Base-by-base conservation (phyloP, 1,284 basidiomycete species). In the Cutaneotrichosporon cyanovorans region DNA sequence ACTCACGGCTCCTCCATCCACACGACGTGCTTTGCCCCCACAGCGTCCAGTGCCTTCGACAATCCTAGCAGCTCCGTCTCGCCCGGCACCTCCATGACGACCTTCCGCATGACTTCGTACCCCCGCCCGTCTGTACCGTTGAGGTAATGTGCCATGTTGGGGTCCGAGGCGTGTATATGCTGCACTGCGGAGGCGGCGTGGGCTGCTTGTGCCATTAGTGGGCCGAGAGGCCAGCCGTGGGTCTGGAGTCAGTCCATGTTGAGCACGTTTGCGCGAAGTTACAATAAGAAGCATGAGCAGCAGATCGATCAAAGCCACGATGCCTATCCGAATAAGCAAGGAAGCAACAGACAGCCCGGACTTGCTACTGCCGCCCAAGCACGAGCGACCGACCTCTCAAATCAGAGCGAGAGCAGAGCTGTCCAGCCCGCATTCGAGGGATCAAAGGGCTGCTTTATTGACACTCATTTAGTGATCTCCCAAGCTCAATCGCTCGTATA, bases 1-100 rank as follows among this genome's bases (percentile, higher is more conserved):
- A 63, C 66, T 57, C 36, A 71, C 66, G 75, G 75, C 56, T 75
- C 69, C 56, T 77, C 75, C 21, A 74, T 63, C 75, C 75, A 77
- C 35, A 76, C 48, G 42, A 72, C 67, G 53, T 76, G 71, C 6
- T 56, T 55, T 19, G 71, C 57, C 5, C 51, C 57, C 5, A 62
- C 57, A 0, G 42, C 49, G 5, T 58, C 58, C 7, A 75, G 59
- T 42, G 60, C 60, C 1, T 38, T 41, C 9, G 62, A 60, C 3
- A 76, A 55, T 3, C 51, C 55, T 1, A 25, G 23, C 7, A 76
- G 54, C 2, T 51, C 45, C 20, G 56, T 44, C 37, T 67, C 66
- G 42, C 65, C 60, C 3, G 62, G 55, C 2, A 72, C 70, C 57
- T 69, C 65, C 19, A 64, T 33, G 3, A 62, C 55, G 4, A 62